phyloP scores from a whole-genome alignment of 345 rosid genomes.

The Citrus unshiu region DNA sequence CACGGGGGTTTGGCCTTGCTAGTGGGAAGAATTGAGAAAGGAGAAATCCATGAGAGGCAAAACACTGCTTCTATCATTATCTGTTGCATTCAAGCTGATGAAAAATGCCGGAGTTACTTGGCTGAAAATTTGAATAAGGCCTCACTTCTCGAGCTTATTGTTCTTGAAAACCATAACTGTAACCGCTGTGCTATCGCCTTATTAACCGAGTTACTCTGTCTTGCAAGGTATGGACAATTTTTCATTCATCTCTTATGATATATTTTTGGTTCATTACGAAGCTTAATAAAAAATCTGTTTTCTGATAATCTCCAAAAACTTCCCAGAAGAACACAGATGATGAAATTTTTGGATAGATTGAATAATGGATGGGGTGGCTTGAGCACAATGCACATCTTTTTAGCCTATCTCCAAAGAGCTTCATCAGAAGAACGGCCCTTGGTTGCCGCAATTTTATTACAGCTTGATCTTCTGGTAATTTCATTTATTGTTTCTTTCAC shows the following conservation, averaged over 20 bases:
- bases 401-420: constrained; percentile 44
- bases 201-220: constrained; percentile 47
- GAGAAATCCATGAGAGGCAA: constrained; percentile 33
- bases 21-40: constrained; percentile 28
- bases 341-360: constrained; percentile 32
- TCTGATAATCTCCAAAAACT: background rate
- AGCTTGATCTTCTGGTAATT: constrained; percentile 64
- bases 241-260: background rate
- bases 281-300: background rate
- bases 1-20: constrained; percentile 51
- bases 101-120: constrained; percentile 44
- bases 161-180: constrained; percentile 25
- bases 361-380: constrained; percentile 42
- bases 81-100: constrained; percentile 46
- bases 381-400: constrained; percentile 51
- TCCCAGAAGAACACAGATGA: constrained; percentile 41
- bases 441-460: constrained; percentile 49
- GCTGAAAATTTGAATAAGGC: constrained; percentile 45
- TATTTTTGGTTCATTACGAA: background rate
- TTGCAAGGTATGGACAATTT: constrained; percentile 34
- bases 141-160: constrained; percentile 52
- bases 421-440: constrained; percentile 45
- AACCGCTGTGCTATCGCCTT: constrained; percentile 26
- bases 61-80: constrained; percentile 34
- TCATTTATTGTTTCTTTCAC: background rate